Evolutionary conservation across 2,329 filamentous ascomycete genomes (phyloP), one percentile per base, ranked within the genome.

Genomic region (Pseudohalonectria lignicola): DNA sequence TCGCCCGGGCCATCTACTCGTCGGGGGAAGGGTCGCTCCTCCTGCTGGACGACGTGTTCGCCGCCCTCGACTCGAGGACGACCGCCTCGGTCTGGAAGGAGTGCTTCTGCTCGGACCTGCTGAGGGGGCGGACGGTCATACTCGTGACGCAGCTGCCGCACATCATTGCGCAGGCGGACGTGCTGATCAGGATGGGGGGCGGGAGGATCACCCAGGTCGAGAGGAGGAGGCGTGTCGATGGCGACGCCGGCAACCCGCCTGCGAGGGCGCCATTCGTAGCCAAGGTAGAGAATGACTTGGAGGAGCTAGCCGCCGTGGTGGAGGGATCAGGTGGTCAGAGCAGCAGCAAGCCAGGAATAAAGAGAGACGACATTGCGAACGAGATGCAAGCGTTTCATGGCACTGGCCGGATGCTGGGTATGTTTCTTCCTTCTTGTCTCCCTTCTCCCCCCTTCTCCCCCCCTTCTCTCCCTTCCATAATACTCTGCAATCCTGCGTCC

Each of bases 1-100:
- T 98, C 39, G 92, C 92, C 30, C 77, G 92, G 56, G 90, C 93
- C 21, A 92, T 98, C 1, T 98, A 98, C 54, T 88, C 93, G 37
- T 76, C 92, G 48, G n/a, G n/a, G n/a, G n/a, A n/a, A n/a, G 87
- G 92, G n/a, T 92, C 98, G 56, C 78, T 98, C 36, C 96, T 96
- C 53, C 70, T 98, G 11, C 70, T 98, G 10, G 92, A 98, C 49
- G 92, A 98, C 55, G 84, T 88, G 43, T 69, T 98, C 10, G 95
- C 90, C 13, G 92, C 93, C 1, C 92, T 98, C n/a, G 92, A 98
- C n/a, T n/a, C n/a, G n/a, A n/a, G 74, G 45, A 78, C 74, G 0
- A 66, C 69, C 1, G 67, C 69, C 13, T 57, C 62, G 3, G 60
- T 79, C 2, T 77, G 72, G 66, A 64, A 71, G 41, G 59, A 66